Base-by-base conservation (phyloP, 2,329 filamentous ascomycete genomes). In the Trichoderma afroharzianum region DNA sequence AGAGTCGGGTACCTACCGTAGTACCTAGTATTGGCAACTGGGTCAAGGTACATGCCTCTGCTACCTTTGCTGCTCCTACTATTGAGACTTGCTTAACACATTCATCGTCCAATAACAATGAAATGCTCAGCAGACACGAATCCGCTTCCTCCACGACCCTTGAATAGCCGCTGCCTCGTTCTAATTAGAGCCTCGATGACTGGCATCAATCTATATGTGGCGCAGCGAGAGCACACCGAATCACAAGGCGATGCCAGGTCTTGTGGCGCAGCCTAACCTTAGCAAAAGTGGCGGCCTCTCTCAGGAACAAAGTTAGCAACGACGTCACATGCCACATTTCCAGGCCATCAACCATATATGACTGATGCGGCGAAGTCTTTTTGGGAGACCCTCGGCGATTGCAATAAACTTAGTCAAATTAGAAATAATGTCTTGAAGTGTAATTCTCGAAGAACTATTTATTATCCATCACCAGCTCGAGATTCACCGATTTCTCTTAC, bases 181-280 rank as follows among this genome's bases (percentile, higher is more conserved):
- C 24, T 12, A n/a, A n/a, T n/a, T n/a, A n/a, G 32, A 24, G 21
- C n/a, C 30, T 36, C 32, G 15, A 24, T 36, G 55, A 24, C 53
- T 61, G 39, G 21, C 24, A 21, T 53, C 21, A 14, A 53, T 24
- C n/a, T 62, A 28, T 68, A 50, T 61, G 67, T 69, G 67, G 67
- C 67, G 67, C 67, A 69, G 67, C 67, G n/a, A 26, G 15, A n/a
- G 6, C 18, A 53, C 67, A 53, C 28, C 39, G 57, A 62, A 59
- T 59, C 55, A 30, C 64, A 66, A n/a, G 64, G 28, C 30, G 9
- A 61, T n/a, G 30, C 6, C 3, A 26, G 21, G 6, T 4, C 28
- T 18, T 62, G 67, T 69, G 67, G 67, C 67, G 67, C 67, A 69
- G 67, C 55, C 26, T 47, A 47, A 55, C 26, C 36, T 59, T 30